Base-by-base conservation (phyloP, 2,329 filamentous ascomycete genomes). In the Fusarium caatingaense region DNA sequence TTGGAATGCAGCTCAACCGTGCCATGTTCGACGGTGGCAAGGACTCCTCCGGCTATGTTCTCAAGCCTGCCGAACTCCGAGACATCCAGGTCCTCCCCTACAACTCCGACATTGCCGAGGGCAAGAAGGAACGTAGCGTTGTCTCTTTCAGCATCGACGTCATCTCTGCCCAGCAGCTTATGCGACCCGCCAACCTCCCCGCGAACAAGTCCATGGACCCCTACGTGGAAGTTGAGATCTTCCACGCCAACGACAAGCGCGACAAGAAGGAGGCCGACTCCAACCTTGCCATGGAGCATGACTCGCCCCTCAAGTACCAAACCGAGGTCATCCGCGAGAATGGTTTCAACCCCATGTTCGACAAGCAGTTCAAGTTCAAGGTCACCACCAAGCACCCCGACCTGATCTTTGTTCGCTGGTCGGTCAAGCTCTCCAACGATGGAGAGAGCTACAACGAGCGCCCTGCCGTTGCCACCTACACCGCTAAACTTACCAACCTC, bases 1-100 rank as follows among this genome's bases (percentile, higher is more conserved):
- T 97, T 20, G 93, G 94, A 47, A 96, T 98, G 88, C 95, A 98
- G 78, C 87, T 98, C 79, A 98, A 98, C 78, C 92, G 96, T 72
- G 96, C 96, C 76, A 98, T 99, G 96, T 99, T 98, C 78, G 92
- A 94, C 48, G 93, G 93, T 61, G 93, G 93, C 45, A 91, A 88
- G 15, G 96, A 98, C 80, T 89, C 90, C 59, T 93, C 92, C 5
- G 96, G 96, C 46, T 99, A 98, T 76, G 94, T 98, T 16, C 87
- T 98, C 56, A 99, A 99, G 83, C 95, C 96, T 21, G 88, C 90
- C 37, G 93, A 94, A 77, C 89, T 97, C 66, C 92, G 95, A 66
- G 89, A 90, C 76, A 90, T 91, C 67, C 86, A 89, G 72, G 84
- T 89, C 51, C 82, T 88, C 47, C 85, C 86, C 2, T 81, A 67